These are phyloP conservation scores for Harringtonia aguacate DNA, from an alignment of 2,329 filamentous ascomycete genomes.

Conservation along the genomic window DNA sequence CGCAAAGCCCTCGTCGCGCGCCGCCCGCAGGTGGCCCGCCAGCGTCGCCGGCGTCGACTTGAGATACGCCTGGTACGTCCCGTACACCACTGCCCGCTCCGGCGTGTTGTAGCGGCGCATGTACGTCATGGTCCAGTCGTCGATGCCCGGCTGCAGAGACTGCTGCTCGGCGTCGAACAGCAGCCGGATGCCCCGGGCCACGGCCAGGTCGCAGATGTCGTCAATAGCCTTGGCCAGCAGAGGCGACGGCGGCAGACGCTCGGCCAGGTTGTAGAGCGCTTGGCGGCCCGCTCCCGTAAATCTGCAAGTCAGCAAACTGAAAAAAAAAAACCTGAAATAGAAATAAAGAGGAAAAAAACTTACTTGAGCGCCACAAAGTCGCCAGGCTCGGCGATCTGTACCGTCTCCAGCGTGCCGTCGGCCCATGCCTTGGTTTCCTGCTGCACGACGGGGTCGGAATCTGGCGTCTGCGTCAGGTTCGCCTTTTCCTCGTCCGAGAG, in stretches of 20 bases:
- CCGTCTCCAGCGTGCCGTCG: slow-evolving; percentile 62
- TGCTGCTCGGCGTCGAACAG: slow-evolving; percentile 84
- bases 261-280: slow-evolving; percentile 55
- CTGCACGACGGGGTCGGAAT: slow-evolving; percentile 36
- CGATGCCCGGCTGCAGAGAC: slow-evolving; percentile 66
- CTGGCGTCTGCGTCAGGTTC: slow-evolving; percentile 30
- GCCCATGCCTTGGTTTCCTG: slow-evolving; percentile 62
- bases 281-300: slow-evolving; percentile 76
- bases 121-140: slow-evolving; percentile 68
- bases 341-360: slow-evolving; percentile 7
- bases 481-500: slow-evolving; percentile 43
- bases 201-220: slow-evolving; percentile 62
- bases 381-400: slow-evolving; percentile 58
- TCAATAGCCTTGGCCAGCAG: slow-evolving; percentile 61
- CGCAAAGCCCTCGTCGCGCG: slow-evolving; percentile 49
- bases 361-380: slow-evolving; percentile 59
- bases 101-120: slow-evolving; percentile 64
- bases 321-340: not conserved
- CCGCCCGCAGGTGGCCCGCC: slow-evolving; percentile 46
- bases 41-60: slow-evolving; percentile 50
- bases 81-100: slow-evolving; percentile 62
- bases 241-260: slow-evolving; percentile 49
- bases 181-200: slow-evolving; percentile 57
- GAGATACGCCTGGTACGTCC: slow-evolving; percentile 70
- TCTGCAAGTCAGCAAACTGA: slow-evolving; percentile 19